Percentiles rank a stretch among this genome's conserved stretches.
phyloP scores from a whole-genome alignment of 164 flowering plant species.

The Annona squamosa region DNA sequence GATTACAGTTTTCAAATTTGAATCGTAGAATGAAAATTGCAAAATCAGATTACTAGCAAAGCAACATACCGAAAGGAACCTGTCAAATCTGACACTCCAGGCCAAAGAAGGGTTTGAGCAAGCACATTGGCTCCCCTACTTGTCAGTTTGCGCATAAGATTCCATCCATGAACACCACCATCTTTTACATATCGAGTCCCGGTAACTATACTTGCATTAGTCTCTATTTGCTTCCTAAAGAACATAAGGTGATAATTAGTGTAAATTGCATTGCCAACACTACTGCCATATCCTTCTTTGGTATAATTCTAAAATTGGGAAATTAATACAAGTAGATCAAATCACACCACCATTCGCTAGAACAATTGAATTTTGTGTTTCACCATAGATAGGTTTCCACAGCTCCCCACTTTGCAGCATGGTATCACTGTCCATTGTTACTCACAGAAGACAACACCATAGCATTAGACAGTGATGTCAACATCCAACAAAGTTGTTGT shows the following conservation, averaged over 20 bases:
- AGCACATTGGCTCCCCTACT: constrained; percentile 98
- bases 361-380: neutral
- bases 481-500: neutral
- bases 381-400: too few species aligned
- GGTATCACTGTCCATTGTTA: too few species aligned
- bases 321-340: neutral
- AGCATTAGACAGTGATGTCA: neutral
- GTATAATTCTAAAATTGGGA: neutral
- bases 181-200: constrained; percentile 94
- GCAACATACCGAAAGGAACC: constrained; percentile 79
- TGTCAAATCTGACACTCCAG: constrained; percentile 96
- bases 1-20: constrained; percentile 6
- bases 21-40: neutral
- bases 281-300: neutral
- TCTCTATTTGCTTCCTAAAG: constrained; percentile 76
- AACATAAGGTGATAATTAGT: neutral
- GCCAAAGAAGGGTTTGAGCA: constrained; percentile 94
- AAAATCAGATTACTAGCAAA: neutral
- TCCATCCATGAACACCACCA: constrained; percentile 99
- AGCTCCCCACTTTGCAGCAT: too few species aligned
- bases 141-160: constrained; percentile 91
- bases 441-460: too few species aligned
- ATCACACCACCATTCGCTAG: neutral
- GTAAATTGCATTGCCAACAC: neutral
- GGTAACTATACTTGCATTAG: constrained; percentile 91